Evolutionary conservation across 495 filamentous ascomycete species (phyloP).

Genomic region (Hypoxylon perforatum): DNA sequence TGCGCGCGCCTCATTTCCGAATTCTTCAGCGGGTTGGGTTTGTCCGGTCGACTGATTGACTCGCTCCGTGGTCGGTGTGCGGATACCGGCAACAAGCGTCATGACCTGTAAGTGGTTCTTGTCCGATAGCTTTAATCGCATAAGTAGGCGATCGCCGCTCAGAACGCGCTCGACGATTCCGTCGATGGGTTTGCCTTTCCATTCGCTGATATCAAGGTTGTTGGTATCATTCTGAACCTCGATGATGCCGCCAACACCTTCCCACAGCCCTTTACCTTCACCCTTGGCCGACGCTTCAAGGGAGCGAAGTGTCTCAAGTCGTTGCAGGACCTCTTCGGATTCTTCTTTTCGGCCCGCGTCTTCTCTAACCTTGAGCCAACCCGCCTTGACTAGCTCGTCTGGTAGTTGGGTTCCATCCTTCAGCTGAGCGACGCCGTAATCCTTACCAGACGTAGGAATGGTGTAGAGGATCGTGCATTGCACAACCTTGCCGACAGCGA

Average conservation of each 20-base stretch:
- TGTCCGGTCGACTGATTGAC: conserved; percentile 78
- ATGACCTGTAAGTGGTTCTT: conserved; percentile 84
- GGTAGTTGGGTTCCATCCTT: conserved; percentile 79
- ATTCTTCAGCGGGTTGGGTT: conserved; percentile 85
- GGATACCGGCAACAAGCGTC: conserved; percentile 88
- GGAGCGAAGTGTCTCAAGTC: conserved; percentile 78
- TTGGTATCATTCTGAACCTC: conserved; percentile 82
- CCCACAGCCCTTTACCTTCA: conserved; percentile 84
- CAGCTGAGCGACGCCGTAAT: conserved; percentile 84
- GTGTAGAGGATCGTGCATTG: conserved; percentile 84
- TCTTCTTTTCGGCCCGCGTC: conserved; percentile 91
- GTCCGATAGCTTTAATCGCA: conserved; percentile 80
- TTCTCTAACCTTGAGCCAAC: conserved; percentile 90
- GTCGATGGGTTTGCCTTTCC: conserved; percentile 81
- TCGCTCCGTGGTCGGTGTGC: conserved; percentile 85
- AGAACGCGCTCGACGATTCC: conserved; percentile 86
- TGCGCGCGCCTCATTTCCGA: conserved; percentile 83
- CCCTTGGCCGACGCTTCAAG: conserved; percentile 84
- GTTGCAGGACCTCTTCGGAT: conserved; percentile 72
- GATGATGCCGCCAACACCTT: conserved; percentile 65
- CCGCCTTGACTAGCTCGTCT: conserved; percentile 82
- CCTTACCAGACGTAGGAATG: conserved; percentile 84
- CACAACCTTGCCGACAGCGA: conserved; percentile 85
- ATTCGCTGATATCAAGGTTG: conserved; percentile 75
- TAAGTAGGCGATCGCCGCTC: conserved; percentile 86